These are phyloP conservation scores for Anthostomella pinea DNA, from an alignment of 2,329 filamentous ascomycete genomes.

Conservation along the genomic window DNA sequence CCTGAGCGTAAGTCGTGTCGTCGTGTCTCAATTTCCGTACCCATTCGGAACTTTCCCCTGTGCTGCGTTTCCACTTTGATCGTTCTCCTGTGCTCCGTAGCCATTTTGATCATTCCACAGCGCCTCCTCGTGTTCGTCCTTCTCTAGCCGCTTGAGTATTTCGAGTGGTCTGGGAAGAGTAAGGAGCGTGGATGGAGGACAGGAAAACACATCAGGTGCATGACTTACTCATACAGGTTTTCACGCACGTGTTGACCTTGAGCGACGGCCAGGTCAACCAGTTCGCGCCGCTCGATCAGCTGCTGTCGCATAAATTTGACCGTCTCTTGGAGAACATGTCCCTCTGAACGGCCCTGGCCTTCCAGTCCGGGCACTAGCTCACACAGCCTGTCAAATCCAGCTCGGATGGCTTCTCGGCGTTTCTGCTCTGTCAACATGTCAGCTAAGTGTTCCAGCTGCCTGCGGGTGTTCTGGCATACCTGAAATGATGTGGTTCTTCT, in stretches of 20 bases:
- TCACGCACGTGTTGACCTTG: constrained; percentile 53
- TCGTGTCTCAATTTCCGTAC: too few relatives aligned
- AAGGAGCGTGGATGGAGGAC: constrained; percentile 1
- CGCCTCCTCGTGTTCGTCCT: constrained; percentile 19
- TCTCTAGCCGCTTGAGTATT: constrained; percentile 29
- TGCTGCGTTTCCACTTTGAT: constrained; percentile 14
- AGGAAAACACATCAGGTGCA: not conserved
- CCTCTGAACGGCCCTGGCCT: constrained; percentile 82
- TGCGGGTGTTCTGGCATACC: too few relatives aligned
- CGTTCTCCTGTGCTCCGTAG: too few relatives aligned
- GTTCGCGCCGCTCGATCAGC: constrained; percentile 53
- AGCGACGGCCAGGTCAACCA: constrained; percentile 55
- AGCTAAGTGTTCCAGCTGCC: too few relatives aligned
- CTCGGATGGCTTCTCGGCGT: constrained; percentile 71
- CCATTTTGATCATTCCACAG: constrained; percentile 6
- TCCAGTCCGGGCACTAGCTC: constrained; percentile 77
- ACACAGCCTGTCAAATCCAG: constrained; percentile 79
- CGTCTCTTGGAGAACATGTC: constrained; percentile 72
- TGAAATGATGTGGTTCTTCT: constrained; percentile 54
- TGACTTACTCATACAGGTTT: constrained; percentile 40
- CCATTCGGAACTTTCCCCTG: constrained; percentile 2
- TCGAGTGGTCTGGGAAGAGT: constrained; percentile 19
- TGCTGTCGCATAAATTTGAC: constrained; percentile 63
- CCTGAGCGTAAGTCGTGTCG: too few relatives aligned
- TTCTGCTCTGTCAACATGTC: constrained; percentile 56